Conservation (phyloP, 1,284 basidiomycete species). For the Fomitopsis palustris region DNA sequence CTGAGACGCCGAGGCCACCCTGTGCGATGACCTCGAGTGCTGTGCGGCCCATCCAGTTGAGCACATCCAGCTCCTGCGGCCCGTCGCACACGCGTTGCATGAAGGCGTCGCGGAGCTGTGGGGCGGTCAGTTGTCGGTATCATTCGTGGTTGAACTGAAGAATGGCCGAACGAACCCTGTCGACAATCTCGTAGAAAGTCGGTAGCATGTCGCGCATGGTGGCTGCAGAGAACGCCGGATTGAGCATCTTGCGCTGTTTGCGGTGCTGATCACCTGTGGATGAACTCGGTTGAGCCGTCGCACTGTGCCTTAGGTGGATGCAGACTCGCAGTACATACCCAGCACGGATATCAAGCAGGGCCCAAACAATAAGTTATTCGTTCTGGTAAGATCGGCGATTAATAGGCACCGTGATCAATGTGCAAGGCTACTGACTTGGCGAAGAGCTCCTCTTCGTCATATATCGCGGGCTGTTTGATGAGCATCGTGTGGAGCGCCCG, state of each 20-base stretch:
- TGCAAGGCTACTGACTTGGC: neutral
- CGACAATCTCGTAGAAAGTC: slow-evolving; percentile 16
- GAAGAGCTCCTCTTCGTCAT: slow-evolving; percentile 4
- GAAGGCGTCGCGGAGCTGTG: slow-evolving; percentile 20
- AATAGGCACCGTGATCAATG: neutral
- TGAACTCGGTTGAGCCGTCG: too few relatives aligned
- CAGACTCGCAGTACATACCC: neutral
- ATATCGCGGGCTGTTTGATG: neutral
- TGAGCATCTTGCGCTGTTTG: slow-evolving; percentile 25
- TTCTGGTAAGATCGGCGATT: neutral
- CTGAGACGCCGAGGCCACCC: slow-evolving; percentile 33
- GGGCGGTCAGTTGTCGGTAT: too few relatives aligned
- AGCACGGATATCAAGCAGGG: slow-evolving; percentile 1
- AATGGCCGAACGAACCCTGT: neutral
- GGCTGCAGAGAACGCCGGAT: slow-evolving; percentile 20
- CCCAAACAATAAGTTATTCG: slow-evolving; percentile 3
- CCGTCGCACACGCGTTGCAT: slow-evolving; percentile 11
- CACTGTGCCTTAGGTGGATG: neutral
- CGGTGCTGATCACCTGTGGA: slow-evolving; percentile 23
- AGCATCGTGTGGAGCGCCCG: slow-evolving; percentile 5
- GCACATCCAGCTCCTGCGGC: slow-evolving; percentile 26
- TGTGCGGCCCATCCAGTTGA: slow-evolving; percentile 30
- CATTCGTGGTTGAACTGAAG: too few relatives aligned
- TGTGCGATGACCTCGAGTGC: slow-evolving; percentile 35
- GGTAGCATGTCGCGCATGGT: slow-evolving; percentile 24